Evolutionary conservation across 2,329 filamentous ascomycete genomes (phyloP), one percentile per base, ranked within the genome.

Genomic region (Fusarium subtropicale): DNA sequence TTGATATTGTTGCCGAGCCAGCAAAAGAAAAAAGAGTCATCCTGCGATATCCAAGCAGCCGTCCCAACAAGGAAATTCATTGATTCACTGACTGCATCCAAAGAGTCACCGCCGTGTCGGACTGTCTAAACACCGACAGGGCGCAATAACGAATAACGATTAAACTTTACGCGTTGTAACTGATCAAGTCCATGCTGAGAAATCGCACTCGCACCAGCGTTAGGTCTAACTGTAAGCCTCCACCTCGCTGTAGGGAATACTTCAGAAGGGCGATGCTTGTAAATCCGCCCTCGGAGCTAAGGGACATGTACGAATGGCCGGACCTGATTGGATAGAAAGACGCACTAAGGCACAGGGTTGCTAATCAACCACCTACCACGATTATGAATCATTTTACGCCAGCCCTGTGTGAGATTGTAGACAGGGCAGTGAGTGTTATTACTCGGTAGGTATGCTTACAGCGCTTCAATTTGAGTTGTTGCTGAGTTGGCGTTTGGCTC

Each of bases 341-440:
- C 41, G 47, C 59, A 48, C 67, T 61, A 70, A 57, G 56, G 45
- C 52, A 57, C 30, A 22, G 20, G 65, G 64, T 71, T 71, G 68
- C 68, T 71, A 71, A 71, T 69, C 68, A 71, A 66, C 46, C 52
- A 56, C 66, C 34, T 24, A 53, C 57, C 58, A 24, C 57, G 68
- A 71, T 71, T 71, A 71, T 71, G 68, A 71, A 71, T 71, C 68
- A 69, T 54, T 56, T 39, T 56, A 56, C 56, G 62, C 53, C 56
- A 70, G 39, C 66, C 69, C 39, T 72, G 69, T 71, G 69, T 34
- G 66, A 70, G 59, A 70, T 58, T 72, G 53, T 42, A 34, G 3
- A 20, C 12, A 39, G 34, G 11, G 47, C 20, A n/a, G 50, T 24
- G 55, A n/a, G 52, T 64, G 28, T 30, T 33, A n/a, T n/a, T 51